A percentile compares a stretch with the other conserved stretches of the same genome.
These are phyloP conservation scores for Pseudotulostoma volvatum DNA, from an alignment of 495 filamentous ascomycete species.

Conservation along the genomic window DNA sequence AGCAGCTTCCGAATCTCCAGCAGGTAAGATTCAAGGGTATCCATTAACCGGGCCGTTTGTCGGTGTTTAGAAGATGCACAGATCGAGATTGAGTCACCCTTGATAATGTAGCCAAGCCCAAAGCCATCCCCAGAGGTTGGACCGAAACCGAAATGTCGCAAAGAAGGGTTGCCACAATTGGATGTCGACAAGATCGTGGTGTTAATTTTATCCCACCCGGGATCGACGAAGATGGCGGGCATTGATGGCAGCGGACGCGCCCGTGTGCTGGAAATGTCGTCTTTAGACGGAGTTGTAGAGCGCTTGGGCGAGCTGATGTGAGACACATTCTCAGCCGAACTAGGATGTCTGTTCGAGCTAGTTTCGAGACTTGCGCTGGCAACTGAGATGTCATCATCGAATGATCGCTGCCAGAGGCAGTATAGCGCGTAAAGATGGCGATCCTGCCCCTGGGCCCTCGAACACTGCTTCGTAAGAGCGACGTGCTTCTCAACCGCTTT, in stretches of 20 bases:
- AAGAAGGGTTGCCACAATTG: slow-evolving; percentile 97
- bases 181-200: slow-evolving; percentile 88
- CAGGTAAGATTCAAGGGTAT: slow-evolving; percentile 77
- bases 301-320: slow-evolving; percentile 38
- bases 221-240: slow-evolving; percentile 71
- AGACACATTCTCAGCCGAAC: slow-evolving; percentile 31
- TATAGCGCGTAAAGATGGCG: slow-evolving; percentile 88
- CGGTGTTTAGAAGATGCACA: slow-evolving; percentile 85
- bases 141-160: slow-evolving; percentile 92
- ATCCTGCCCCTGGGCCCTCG: slow-evolving; percentile 85
- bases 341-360: slow-evolving; percentile 38
- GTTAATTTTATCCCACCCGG: slow-evolving; percentile 89
- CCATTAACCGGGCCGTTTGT: slow-evolving; percentile 79
- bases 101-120: slow-evolving; percentile 98
- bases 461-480: slow-evolving; percentile 65
- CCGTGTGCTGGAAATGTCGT: slow-evolving; percentile 19
- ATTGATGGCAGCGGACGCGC: slow-evolving; percentile 30
- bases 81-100: slow-evolving; percentile 82
- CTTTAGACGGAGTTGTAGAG: slow-evolving; percentile 33
- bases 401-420: slow-evolving; percentile 80
- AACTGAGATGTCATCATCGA: slow-evolving; percentile 51
- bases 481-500: slow-evolving; percentile 73
- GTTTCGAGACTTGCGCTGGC: slow-evolving; percentile 36
- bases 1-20: slow-evolving; percentile 78
- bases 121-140: slow-evolving; percentile 90